These are phyloP conservation scores for Begonia masoniana DNA, from an alignment of 306 rosid genomes.

Conservation along the genomic window DNA sequence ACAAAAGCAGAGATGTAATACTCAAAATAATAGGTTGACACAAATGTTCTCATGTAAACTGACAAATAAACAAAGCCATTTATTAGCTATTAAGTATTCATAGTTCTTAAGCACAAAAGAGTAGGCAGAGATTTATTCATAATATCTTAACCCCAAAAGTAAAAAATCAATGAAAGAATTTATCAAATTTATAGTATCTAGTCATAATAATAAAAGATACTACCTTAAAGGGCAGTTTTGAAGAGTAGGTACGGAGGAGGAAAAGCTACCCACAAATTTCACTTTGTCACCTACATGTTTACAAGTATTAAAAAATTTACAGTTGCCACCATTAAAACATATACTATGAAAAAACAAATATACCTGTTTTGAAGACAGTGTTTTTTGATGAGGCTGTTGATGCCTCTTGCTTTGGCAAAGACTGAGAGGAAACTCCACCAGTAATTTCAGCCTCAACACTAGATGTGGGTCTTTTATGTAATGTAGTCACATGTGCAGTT, in stretches of 20 bases:
- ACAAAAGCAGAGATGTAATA: too few species aligned
- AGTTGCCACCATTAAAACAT: background rate
- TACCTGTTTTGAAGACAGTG: slow-evolving; percentile 54
- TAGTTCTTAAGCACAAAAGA: too few species aligned
- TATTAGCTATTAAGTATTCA: too few species aligned
- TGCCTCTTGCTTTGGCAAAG: slow-evolving; percentile 69
- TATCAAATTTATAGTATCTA: too few species aligned
- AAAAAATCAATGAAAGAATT: too few species aligned
- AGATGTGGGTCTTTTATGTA: slow-evolving; percentile 67
- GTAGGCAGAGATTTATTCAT: too few species aligned
- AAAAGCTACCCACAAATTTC: slow-evolving; percentile 54
- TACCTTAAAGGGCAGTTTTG: slow-evolving; percentile 58
- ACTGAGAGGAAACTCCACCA: slow-evolving; percentile 63
- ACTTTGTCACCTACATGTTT: slow-evolving; percentile 75
- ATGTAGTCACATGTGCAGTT: slow-evolving; percentile 29
- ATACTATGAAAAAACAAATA: slow-evolving; percentile 4
- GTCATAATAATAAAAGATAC: background rate
- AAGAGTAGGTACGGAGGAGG: slow-evolving; percentile 30
- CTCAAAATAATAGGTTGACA: too few species aligned
- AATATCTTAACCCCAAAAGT: too few species aligned
- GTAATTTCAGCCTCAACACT: slow-evolving; percentile 86
- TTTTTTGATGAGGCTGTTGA: slow-evolving; percentile 77
- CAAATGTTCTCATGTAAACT: too few species aligned
- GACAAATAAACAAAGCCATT: too few species aligned
- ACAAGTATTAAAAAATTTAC: background rate